Conservation (phyloP, 176 grass and related monocot species). For the Triticum monococcum region DNA sequence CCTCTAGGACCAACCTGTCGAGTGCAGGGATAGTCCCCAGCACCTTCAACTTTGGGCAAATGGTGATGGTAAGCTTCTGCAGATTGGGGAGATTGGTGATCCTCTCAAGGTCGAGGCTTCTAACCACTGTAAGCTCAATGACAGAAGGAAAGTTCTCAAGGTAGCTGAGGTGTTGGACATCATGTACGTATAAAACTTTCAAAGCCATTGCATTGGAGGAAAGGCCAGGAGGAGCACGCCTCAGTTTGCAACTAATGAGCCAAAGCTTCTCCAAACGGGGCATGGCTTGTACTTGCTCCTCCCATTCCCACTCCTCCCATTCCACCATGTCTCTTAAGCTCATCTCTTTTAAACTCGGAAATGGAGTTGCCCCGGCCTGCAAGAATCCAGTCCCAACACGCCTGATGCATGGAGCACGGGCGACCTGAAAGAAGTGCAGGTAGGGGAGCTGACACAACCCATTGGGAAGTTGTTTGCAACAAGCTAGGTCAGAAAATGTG, state of each 20-base stretch:
- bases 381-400: neutral
- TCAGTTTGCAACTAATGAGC: neutral
- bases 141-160: neutral
- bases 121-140: neutral
- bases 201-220: neutral
- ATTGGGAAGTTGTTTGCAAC: neutral
- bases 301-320: neutral
- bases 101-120: neutral
- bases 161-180: neutral
- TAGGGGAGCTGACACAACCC: neutral
- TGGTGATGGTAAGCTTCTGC: neutral
- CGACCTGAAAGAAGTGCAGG: neutral
- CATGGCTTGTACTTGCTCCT: neutral
- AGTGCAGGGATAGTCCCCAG: neutral
- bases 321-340: neutral
- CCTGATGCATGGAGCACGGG: neutral
- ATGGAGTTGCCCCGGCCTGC: neutral
- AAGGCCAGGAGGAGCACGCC: neutral
- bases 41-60: neutral
- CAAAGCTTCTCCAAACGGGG: neutral
- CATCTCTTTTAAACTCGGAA: neutral
- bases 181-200: rapidly evolving
- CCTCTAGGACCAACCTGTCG: neutral
- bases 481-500: neutral
- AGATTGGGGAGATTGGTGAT: neutral